Evolutionary conservation across 2,329 filamentous ascomycete genomes (phyloP).

Genomic region (Penicillium corylophilum): DNA sequence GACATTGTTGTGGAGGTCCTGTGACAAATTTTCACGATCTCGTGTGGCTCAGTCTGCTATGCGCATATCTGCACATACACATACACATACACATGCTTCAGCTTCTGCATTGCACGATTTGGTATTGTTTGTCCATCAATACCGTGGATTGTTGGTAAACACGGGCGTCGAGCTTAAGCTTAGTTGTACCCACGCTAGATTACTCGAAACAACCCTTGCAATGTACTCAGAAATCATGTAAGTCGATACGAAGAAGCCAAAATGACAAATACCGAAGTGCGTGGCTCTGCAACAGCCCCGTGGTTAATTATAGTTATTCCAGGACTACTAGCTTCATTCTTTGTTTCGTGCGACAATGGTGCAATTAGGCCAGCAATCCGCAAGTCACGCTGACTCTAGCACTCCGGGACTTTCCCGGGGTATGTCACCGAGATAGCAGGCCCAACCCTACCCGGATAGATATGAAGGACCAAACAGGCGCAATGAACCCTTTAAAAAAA

Average conservation of each 20-base stretch:
- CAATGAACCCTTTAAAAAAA: background rate
- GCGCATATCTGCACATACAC: too few relatives aligned
- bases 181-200: background rate
- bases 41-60: background rate
- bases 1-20: slow-evolving; percentile 8
- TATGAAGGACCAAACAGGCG: background rate
- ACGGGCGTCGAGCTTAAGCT: background rate
- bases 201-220: background rate
- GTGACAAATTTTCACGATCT: background rate
- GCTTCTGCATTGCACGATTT: background rate
- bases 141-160: background rate
- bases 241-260: background rate
- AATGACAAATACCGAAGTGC: background rate
- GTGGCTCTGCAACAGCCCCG: background rate
- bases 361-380: background rate
- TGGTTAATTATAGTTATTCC: background rate
- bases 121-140: background rate
- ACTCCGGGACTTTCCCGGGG: background rate
- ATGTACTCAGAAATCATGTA: background rate
- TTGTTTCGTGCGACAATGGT: background rate
- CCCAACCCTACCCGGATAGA: background rate
- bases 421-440: background rate
- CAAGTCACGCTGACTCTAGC: background rate
- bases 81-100: background rate
- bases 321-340: background rate